A percentile compares a stretch with the other conserved stretches of the same genome.
phyloP scores from a whole-genome alignment of 306 rosid species.

The Gleditsia sinensis region DNA sequence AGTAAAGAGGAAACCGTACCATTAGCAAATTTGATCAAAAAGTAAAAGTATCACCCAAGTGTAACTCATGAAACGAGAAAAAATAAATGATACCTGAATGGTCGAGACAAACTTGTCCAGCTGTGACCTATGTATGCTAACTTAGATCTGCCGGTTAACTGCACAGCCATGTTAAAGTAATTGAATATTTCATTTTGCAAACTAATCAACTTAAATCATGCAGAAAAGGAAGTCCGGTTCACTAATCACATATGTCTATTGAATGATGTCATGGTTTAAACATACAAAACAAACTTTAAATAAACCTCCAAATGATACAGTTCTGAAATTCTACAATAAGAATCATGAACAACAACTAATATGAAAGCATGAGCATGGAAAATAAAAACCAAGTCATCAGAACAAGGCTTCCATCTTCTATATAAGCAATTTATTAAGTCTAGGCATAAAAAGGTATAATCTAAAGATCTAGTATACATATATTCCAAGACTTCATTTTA shows the following conservation, averaged over 20 bases:
- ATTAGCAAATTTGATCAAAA: neutral
- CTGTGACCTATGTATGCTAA: constrained; percentile 53
- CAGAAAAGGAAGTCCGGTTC: neutral
- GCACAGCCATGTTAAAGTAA: constrained; percentile 30
- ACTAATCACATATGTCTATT: too few species aligned
- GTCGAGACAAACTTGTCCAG: constrained; percentile 73
- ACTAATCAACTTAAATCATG: neutral
- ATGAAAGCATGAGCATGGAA: too few species aligned
- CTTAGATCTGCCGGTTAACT: constrained; percentile 58
- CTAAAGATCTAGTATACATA: neutral
- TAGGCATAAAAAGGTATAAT: too few species aligned
- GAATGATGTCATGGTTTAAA: too few species aligned
- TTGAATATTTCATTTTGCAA: neutral
- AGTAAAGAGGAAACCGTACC: neutral
- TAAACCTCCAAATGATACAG: neutral
- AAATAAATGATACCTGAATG: constrained; percentile 63
- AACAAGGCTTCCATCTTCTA: too few species aligned
- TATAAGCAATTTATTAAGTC: too few species aligned
- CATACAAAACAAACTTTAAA: too few species aligned
- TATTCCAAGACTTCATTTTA: neutral
- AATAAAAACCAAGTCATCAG: too few species aligned
- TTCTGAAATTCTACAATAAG: neutral
- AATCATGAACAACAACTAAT: too few species aligned
- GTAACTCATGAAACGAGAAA: neutral
- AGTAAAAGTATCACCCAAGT: neutral